A percentile compares a stretch with the other conserved stretches of the same genome.
phyloP scores from a whole-genome alignment of 176 grass and related monocot genomes.

The Calamus simplicifolius region DNA sequence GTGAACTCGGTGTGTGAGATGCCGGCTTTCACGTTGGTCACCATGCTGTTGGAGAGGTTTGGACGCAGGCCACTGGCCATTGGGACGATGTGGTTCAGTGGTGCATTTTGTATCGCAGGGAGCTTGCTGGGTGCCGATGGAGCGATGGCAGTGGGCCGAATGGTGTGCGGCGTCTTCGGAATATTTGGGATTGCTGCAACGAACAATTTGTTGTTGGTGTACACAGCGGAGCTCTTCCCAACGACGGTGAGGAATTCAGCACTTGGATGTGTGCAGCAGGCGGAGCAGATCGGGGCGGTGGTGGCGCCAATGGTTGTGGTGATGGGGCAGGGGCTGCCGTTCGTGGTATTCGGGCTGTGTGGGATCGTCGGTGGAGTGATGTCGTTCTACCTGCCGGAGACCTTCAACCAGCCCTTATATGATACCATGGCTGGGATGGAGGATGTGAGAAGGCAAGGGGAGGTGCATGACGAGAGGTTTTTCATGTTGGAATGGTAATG shows the following conservation, averaged over 20 bases:
- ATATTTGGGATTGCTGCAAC: slow-evolving; percentile 81
- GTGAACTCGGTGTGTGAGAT: slow-evolving; percentile 67
- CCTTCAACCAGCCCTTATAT: slow-evolving; percentile 64
- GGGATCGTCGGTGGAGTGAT: slow-evolving; percentile 47
- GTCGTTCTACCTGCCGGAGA: slow-evolving; percentile 62
- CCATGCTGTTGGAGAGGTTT: slow-evolving; percentile 40
- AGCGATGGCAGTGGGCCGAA: slow-evolving; percentile 32
- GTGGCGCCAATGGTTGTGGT: slow-evolving; percentile 71
- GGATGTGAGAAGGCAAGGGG: slow-evolving; percentile 31
- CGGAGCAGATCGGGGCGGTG: slow-evolving; percentile 60
- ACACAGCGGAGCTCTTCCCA: slow-evolving; percentile 78
- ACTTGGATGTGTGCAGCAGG: slow-evolving; percentile 47
- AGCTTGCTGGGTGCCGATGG: slow-evolving; percentile 21
- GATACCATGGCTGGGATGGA: slow-evolving; percentile 72
- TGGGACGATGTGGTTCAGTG: slow-evolving; percentile 66
- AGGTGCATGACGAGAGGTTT: too few relatives aligned
- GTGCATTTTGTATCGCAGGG: slow-evolving; percentile 43
- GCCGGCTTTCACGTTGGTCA: slow-evolving; percentile 47
- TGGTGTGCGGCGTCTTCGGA: slow-evolving; percentile 61
- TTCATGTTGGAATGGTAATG: too few relatives aligned
- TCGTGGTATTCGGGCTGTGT: slow-evolving; percentile 51
- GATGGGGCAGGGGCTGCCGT: slow-evolving; percentile 46
- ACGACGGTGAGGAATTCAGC: slow-evolving; percentile 70
- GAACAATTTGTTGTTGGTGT: slow-evolving; percentile 74
- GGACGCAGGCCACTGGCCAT: slow-evolving; percentile 50